Evolutionary conservation across 768 basidiomycete genomes (phyloP).

Genomic region (Guyanaporus albipodus): DNA sequence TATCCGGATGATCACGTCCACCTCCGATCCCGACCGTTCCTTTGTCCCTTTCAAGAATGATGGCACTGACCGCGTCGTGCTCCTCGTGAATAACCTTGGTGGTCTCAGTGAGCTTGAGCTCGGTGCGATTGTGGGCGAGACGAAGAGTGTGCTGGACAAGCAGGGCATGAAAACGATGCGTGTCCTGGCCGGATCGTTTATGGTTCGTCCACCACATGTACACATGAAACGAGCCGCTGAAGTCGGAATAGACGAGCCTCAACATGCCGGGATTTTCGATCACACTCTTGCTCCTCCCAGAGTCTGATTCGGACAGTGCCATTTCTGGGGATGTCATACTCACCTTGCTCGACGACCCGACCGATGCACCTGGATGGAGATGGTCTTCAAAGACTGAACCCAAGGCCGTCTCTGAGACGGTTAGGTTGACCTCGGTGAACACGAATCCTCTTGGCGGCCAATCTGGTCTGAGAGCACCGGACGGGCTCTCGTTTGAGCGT

Average conservation of each 20-base stretch:
- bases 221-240: not conserved
- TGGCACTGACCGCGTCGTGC: slow-evolving; percentile 63
- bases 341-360: slow-evolving; percentile 63
- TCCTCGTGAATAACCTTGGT: slow-evolving; percentile 86
- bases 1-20: slow-evolving; percentile 67
- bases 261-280: slow-evolving; percentile 94
- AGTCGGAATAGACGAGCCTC: slow-evolving; percentile 61
- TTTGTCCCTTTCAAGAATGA: slow-evolving; percentile 68
- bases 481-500: slow-evolving; percentile 48
- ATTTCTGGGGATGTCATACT: slow-evolving; percentile 46
- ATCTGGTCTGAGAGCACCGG: slow-evolving; percentile 33
- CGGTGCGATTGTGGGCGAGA: slow-evolving; percentile 61
- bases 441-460: slow-evolving; percentile 1
- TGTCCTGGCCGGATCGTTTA: slow-evolving; percentile 76
- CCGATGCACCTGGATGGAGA: slow-evolving; percentile 80
- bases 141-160: slow-evolving; percentile 49
- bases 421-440: slow-evolving; percentile 11
- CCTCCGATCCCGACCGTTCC: slow-evolving; percentile 68
- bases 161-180: slow-evolving; percentile 57
- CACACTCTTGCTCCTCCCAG: slow-evolving; percentile 73
- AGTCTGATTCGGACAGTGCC: slow-evolving; percentile 34
- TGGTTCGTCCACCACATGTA: slow-evolving; percentile 52
- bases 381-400: slow-evolving; percentile 58
- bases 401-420: slow-evolving; percentile 15
- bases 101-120: slow-evolving; percentile 83